These are phyloP conservation scores for Wickerhamomyces silvicola DNA, from an alignment of 805 yeast genomes.

Conservation along the genomic window DNA sequence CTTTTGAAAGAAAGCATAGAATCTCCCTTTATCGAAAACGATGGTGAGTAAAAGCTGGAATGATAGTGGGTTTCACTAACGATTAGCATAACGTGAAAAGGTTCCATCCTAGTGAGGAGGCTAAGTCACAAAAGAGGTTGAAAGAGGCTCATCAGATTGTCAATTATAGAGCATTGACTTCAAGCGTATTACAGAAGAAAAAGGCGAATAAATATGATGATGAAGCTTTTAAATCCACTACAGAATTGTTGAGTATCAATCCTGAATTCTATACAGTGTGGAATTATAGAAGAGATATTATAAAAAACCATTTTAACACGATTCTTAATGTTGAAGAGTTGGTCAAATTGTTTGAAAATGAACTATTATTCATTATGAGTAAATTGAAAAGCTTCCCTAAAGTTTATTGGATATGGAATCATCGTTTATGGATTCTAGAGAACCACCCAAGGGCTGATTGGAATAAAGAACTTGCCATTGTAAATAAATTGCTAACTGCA, in stretches of 20 bases:
- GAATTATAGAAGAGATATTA: slow-evolving; percentile 80
- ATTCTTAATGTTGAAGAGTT: slow-evolving; percentile 18
- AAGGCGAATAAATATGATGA: slow-evolving; percentile 24
- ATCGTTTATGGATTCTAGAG: slow-evolving; percentile 75
- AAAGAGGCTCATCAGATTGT: slow-evolving; percentile 58
- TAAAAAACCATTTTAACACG: slow-evolving; percentile 22
- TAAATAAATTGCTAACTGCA: slow-evolving; percentile 55
- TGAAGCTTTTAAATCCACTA: slow-evolving; percentile 45
- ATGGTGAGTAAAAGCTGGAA: slow-evolving; percentile 9
- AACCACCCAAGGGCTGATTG: slow-evolving; percentile 50
- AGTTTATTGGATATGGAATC: slow-evolving; percentile 96
- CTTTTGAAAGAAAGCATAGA: background rate
- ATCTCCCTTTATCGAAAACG: slow-evolving; percentile 23
- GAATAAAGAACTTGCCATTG: slow-evolving; percentile 65
- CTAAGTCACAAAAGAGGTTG: slow-evolving; percentile 40
- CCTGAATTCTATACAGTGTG: slow-evolving; percentile 88
- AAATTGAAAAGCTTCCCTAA: slow-evolving; percentile 69
- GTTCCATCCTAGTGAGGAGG: slow-evolving; percentile 48
- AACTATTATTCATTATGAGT: slow-evolving; percentile 52
- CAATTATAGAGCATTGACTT: slow-evolving; percentile 42
- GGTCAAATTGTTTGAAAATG: slow-evolving; percentile 38
- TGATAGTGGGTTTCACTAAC: slow-evolving; percentile 1
- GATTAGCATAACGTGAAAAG: slow-evolving; percentile 68
- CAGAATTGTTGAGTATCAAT: slow-evolving; percentile 52
- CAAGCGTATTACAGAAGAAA: slow-evolving; percentile 34